Conservation (phyloP, 2,329 filamentous ascomycete species). For the Aschersonia sp. region DNA sequence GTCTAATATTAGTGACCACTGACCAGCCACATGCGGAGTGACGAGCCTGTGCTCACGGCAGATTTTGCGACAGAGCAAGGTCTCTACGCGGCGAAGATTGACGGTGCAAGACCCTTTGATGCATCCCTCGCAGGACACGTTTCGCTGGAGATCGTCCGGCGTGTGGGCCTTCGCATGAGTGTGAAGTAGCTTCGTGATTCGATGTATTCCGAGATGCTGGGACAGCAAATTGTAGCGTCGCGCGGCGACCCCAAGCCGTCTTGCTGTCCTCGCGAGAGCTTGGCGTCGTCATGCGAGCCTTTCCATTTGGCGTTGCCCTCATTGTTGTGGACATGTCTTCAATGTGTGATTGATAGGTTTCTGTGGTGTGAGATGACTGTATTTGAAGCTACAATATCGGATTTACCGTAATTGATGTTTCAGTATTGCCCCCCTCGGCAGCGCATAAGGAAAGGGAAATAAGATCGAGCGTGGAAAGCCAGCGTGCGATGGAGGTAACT, state of each 20-base stretch:
- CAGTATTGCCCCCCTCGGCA: neutral
- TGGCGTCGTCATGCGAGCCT: slow-evolving; percentile 2
- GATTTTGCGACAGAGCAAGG: neutral
- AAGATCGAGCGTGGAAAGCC: no score
- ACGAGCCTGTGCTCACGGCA: neutral
- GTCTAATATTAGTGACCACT: neutral
- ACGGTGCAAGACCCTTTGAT: neutral
- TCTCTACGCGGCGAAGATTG: no score
- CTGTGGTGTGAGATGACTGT: neutral
- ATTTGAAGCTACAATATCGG: neutral
- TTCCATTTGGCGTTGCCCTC: neutral
- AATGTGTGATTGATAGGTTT: neutral
- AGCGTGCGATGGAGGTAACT: no score
- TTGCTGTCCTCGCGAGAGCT: slow-evolving; percentile 10
- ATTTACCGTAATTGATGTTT: neutral
- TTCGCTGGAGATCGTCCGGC: slow-evolving; percentile 3
- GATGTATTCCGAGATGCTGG: slow-evolving; percentile 11
- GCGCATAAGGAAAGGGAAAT: no score
- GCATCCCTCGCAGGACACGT: neutral
- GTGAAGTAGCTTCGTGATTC: neutral
- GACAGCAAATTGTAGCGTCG: slow-evolving; percentile 10
- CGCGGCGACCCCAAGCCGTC: slow-evolving; percentile 14
- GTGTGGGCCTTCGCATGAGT: slow-evolving; percentile 2
- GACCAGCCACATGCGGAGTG: neutral
- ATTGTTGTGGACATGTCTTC: neutral